Base-by-base conservation (phyloP, 2,329 filamentous ascomycete genomes). In the Ilyonectria robusta region DNA sequence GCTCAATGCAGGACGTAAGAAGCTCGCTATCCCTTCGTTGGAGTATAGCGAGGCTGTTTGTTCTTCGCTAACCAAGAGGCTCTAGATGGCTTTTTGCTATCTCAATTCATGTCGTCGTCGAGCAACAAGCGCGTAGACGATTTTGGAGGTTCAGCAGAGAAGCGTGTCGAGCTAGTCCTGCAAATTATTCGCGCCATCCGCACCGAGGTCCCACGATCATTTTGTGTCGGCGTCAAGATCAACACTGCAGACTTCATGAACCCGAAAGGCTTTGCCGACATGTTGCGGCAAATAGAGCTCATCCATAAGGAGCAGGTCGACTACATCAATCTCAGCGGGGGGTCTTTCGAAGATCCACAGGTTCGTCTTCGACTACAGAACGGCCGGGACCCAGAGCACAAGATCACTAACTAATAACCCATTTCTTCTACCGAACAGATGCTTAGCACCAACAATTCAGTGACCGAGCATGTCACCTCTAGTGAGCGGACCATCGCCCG, bases 141-240 rank as follows among this genome's bases (percentile, higher is more conserved):
- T 23, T 61, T 51, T 26, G 59, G 59, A 13, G 48, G 59, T 23
- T 46, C 48, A 6, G 35, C 48, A 7, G 48, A 47, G n/a, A 40
- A 17, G 13, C 59, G 59, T 17, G 59, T 48, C 23, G 47, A 61
- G 29, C 53, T 26, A 11, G 40, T 61, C 6, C 44, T 61, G 3
- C 26, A 42, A 9, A 61, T 53, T 6, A 61, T 61, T 23, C 19
- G 35, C 9, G 37, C 59, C 3, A 61, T 61, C n/a, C 59, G 59
- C 17, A 23, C 19, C 2, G 48, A 15, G 8, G 48, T 61, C 1
- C 59, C 59, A 8, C 37, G 42, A 35, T 15, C 26, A 1, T 61
- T 61, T 26, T 61, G 59, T n/a, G 59, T 61, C 3, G 48, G 48
- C 29, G 37, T 61, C 26, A 61, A 61, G 37, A 40, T 46, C 48